Conservation (phyloP, 139 green algal species). For the Dunaliella sp. region DNA sequence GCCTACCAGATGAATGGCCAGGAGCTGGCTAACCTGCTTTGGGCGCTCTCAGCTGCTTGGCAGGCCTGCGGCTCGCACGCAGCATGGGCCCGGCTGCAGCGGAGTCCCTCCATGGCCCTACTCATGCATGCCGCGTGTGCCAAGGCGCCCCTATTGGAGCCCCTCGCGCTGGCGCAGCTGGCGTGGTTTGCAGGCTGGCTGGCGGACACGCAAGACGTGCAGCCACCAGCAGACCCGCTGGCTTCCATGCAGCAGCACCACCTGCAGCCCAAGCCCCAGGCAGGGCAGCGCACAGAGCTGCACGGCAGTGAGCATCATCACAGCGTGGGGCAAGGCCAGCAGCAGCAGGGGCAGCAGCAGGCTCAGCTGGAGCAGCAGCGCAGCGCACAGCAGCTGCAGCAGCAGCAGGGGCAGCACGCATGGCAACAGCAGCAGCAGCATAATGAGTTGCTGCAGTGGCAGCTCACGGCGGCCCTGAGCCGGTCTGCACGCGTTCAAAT, state of each 20-base stretch:
- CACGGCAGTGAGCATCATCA: neutral
- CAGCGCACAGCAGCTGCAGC: neutral
- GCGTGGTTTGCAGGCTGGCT: constrained; percentile 4
- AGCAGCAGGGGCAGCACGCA: neutral
- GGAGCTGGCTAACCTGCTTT: constrained; percentile 38
- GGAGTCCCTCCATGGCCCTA: neutral
- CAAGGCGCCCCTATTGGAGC: neutral
- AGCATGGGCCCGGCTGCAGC: neutral
- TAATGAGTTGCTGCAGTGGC: neutral
- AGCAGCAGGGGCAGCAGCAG: constrained; percentile 1
- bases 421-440: neutral
- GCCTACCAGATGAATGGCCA: constrained; percentile 6
- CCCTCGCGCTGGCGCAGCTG: constrained; percentile 18
- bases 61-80: neutral
- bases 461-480: constrained; percentile 1
- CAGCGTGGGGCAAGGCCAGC: neutral
- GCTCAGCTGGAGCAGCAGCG: neutral
- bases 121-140: neutral
- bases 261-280: neutral
- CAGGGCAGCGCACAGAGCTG: too few species aligned
- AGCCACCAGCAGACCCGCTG: neutral
- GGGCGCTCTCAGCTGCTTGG: constrained; percentile 8
- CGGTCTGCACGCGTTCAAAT: neutral
- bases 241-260: too few species aligned
- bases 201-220: neutral